Base-by-base conservation (phyloP, 306 rosid genomes). In the Citrullus amarus region DNA sequence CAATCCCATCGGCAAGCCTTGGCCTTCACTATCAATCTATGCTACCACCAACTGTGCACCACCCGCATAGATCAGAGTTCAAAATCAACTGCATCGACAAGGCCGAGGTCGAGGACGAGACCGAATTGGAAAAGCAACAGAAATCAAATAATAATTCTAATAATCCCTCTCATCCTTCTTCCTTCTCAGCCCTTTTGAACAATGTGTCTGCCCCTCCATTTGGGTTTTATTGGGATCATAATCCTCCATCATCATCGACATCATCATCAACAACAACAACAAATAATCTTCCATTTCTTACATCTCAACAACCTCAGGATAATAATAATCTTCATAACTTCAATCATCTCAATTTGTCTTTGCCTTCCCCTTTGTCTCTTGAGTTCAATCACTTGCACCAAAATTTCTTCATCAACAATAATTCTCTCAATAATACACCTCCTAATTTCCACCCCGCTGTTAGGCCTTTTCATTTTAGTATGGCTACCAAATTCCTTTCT, bases 351-450 rank as follows among this genome's bases (percentile, higher is more conserved):
- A 61, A 59, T 59, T 66, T 83, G 58, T 74, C 88, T 77, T 80
- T 88, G 77, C 90, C 93, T 16, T 89, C 97, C 68, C 63, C 90
- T 8, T 77, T 86, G 87, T 84, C 97, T 78, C 82, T 91, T 60
- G 68, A 61, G 41, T 61, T 61, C 68, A 41, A 43, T 81, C 88
- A 88, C 53, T 67, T 87, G 74, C 95, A 95, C 5, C 85, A 81
- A 55, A 79, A 59, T 46, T 79, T 73, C 63, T 78, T 80, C 72
- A 70, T 77, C 14, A 74, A 63, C 20, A 62, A 62, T 10, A 44
- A 44, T 22, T 57, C 36, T 59, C 39, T 30, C 2, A 14, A 18
- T 12, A 51, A 51, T 51, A 51, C 17, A 14, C 18, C 55, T 51
- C 11, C 83, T 61, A 63, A 85, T 58, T 79, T 81, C 55, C 83